A percentile compares a stretch with the other conserved stretches of the same genome.
Evolutionary conservation across 2,329 filamentous ascomycete genomes (phyloP).

Genomic region (Colletotrichum plurivorum): DNA sequence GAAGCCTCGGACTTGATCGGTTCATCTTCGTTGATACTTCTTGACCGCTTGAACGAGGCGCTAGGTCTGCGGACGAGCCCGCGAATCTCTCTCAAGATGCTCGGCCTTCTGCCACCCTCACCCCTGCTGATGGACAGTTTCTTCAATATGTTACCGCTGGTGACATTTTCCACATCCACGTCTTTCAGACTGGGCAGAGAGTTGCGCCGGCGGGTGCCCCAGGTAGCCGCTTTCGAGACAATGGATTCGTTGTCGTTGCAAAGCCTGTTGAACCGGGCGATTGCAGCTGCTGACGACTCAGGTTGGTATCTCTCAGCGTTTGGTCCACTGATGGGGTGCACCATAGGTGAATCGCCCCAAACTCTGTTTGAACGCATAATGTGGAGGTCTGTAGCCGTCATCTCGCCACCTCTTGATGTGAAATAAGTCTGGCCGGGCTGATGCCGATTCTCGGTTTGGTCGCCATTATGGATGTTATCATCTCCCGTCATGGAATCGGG

Average conservation of each 20-base stretch:
- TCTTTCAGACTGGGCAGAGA: slow-evolving; percentile 70
- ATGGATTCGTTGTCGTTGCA: slow-evolving; percentile 70
- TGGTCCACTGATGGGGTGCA: slow-evolving; percentile 59
- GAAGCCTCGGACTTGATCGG: slow-evolving; percentile 46
- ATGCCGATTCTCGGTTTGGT: slow-evolving; percentile 65
- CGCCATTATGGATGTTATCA: slow-evolving; percentile 60
- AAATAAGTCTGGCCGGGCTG: slow-evolving; percentile 66
- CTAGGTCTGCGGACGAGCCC: slow-evolving; percentile 67
- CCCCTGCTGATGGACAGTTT: slow-evolving; percentile 69
- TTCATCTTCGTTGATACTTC: slow-evolving; percentile 57
- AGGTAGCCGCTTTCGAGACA: slow-evolving; percentile 75
- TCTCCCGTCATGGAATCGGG: slow-evolving; percentile 37
- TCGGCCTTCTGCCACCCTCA: slow-evolving; percentile 62
- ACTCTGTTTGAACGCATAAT: slow-evolving; percentile 63
- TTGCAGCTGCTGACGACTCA: slow-evolving; percentile 66
- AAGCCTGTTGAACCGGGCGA: slow-evolving; percentile 65
- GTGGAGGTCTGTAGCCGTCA: slow-evolving; percentile 63
- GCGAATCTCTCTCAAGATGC: slow-evolving; percentile 63
- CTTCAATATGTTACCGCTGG: slow-evolving; percentile 74
- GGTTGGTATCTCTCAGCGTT: slow-evolving; percentile 58
- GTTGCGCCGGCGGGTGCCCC: slow-evolving; percentile 78
- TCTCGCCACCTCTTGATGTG: slow-evolving; percentile 55
- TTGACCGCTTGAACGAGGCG: slow-evolving; percentile 62
- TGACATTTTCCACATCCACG: slow-evolving; percentile 67
- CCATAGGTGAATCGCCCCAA: slow-evolving; percentile 64